These are phyloP conservation scores for Pyricularia sp. DNA, from an alignment of 2,329 filamentous ascomycete genomes.

Conservation along the genomic window DNA sequence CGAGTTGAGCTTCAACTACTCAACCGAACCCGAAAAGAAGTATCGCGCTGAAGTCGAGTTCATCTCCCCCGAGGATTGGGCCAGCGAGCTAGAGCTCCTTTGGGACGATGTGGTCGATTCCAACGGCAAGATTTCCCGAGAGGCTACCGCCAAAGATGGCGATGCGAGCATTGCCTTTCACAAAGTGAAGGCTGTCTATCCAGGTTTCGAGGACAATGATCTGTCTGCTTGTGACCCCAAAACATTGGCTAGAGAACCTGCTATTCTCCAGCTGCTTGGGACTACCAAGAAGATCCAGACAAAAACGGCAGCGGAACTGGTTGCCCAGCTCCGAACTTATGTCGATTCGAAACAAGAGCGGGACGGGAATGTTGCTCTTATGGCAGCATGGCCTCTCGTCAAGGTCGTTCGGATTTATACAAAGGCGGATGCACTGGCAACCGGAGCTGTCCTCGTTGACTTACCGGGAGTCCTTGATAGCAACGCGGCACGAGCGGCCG, in stretches of 20 bases:
- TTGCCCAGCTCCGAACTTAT: slow-evolving; percentile 21
- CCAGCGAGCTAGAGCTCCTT: slow-evolving; percentile 33
- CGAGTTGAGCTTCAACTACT: slow-evolving; percentile 43
- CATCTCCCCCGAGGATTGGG: slow-evolving; percentile 37
- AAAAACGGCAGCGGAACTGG: slow-evolving; percentile 25
- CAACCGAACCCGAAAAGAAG: slow-evolving; percentile 16
- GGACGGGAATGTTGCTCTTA: too few relatives aligned
- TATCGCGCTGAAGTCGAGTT: slow-evolving; percentile 48
- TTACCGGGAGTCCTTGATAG: slow-evolving; percentile 43
- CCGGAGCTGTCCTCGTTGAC: background rate
- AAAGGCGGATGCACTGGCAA: background rate
- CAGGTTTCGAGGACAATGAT: too few relatives aligned
- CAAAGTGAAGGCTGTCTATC: slow-evolving; percentile 37
- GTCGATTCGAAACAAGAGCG: background rate
- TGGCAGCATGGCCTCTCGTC: background rate
- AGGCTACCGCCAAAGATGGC: slow-evolving; percentile 20
- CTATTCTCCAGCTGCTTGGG: too few relatives aligned
- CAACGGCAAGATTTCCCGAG: slow-evolving; percentile 21
- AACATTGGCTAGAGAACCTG: too few relatives aligned
- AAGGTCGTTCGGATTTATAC: background rate
- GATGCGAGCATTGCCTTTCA: slow-evolving; percentile 31
- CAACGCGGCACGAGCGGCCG: slow-evolving; percentile 43
- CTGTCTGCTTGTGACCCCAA: too few relatives aligned
- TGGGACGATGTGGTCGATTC: slow-evolving; percentile 32
- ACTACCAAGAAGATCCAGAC: slow-evolving; percentile 25